Evolutionary conservation across 2,329 filamentous ascomycete genomes (phyloP).

Genomic region (Delphinella strobiligena): DNA sequence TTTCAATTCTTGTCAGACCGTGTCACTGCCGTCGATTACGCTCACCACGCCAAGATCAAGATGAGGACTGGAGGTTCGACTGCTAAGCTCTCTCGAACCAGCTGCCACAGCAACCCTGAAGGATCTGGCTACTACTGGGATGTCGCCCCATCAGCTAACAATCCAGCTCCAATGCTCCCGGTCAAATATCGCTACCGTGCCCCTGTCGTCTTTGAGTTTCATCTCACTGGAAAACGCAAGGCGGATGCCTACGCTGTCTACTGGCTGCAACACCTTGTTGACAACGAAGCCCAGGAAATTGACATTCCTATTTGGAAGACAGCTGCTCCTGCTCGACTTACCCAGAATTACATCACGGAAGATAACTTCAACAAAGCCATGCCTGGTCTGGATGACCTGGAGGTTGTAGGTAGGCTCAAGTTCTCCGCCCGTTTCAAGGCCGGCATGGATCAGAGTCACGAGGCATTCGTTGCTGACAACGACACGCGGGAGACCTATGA

Average conservation of each 20-base stretch:
- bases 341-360: constrained; percentile 85
- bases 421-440: constrained; percentile 79
- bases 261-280: constrained; percentile 76
- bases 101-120: constrained; percentile 48
- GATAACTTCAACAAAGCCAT: constrained; percentile 53
- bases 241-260: constrained; percentile 65
- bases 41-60: constrained; percentile 54
- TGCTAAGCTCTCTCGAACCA: constrained; percentile 52
- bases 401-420: constrained; percentile 68
- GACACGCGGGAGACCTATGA: constrained; percentile 87
- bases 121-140: constrained; percentile 48
- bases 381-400: constrained; percentile 62
- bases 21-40: constrained; percentile 54
- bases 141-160: constrained; percentile 32
- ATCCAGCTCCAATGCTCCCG: constrained; percentile 58
- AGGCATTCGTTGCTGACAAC: constrained; percentile 73
- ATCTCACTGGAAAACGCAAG: constrained; percentile 54
- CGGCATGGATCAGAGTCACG: constrained; percentile 77
- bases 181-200: constrained; percentile 85
- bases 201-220: constrained; percentile 80
- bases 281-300: constrained; percentile 65
- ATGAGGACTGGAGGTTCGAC: constrained; percentile 76
- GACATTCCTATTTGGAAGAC: constrained; percentile 89
- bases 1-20: constrained; percentile 72
- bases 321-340: constrained; percentile 59